Evolutionary conservation across 495 filamentous ascomycete species (phyloP), one percentile per base, ranked within the genome.

Genomic region (Haplographium delicatum): DNA sequence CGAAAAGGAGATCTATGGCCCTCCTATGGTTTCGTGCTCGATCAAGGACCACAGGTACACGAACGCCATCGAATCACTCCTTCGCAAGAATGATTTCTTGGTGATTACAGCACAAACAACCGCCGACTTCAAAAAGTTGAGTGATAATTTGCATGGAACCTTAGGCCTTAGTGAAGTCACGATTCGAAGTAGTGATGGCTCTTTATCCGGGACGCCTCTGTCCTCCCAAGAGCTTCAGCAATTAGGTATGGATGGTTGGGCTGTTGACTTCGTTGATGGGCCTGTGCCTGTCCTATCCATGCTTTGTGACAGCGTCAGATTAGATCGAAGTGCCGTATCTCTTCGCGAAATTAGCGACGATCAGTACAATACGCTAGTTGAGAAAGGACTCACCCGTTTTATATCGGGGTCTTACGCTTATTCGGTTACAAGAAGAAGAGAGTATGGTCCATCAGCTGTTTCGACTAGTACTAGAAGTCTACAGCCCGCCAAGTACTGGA

Each of bases 261-360:
- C 86, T 4, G 70, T 84, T 3, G 84, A 96, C 56, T 87, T 72
- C 47, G 60, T 99, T 9, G 73, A 78, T 20, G 93, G 90, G 0
- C 93, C 93, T 1, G 86, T 86, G 13, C 81, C 88, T 3, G 87
- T 99, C 2, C 67, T 96, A 24, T 81, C 88, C 19, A 89, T 94
- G 84, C 76, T 99, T 25, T 95, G 88, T 59, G 73, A 74, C 20
- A 82, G 85, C 44, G 72, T 71, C 18, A 70, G 65, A 19, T 54
- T 96, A 2, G 79, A 94, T 56, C 65, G 68, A n/a, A 84, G 84
- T 1, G 84, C 76, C 0, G 72, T 94, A 30, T 68, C 76, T 11
- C 65, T 80, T 34, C 61, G 57, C n/a, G 79, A 88, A 20, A 78
- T 88, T 25, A 76, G 65, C 1, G 75, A 86, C 5, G 67, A 78